Conservation (phyloP, 2,329 filamentous ascomycete genomes). For the Diplodia corticola region DNA sequence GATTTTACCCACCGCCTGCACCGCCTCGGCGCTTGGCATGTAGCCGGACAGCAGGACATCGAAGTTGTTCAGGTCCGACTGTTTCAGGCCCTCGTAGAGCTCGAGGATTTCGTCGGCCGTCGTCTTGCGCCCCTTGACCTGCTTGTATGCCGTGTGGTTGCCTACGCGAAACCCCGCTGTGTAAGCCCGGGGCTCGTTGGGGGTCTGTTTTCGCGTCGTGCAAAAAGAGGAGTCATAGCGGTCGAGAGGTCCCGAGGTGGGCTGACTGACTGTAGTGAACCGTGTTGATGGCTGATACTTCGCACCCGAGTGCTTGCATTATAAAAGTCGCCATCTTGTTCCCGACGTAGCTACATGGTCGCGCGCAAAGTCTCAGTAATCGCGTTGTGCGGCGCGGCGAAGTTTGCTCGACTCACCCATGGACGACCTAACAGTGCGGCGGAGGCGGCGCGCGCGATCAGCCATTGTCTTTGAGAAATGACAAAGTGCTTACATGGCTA, state of each 20-base stretch:
- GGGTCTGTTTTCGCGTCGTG: too few species aligned
- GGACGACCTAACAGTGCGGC: constrained; percentile 70
- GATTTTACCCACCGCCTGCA: constrained; percentile 81
- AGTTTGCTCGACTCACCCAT: constrained; percentile 59
- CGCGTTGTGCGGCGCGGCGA: neutral
- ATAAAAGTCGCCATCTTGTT: constrained; percentile 97
- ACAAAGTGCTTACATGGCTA: constrained; percentile 72
- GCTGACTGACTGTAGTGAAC: constrained; percentile 85
- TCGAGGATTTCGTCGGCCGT: constrained; percentile 80
- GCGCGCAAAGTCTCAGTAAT: constrained; percentile 28
- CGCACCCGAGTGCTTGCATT: constrained; percentile 89
- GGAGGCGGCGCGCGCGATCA: constrained; percentile 27
- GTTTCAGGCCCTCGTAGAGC: constrained; percentile 79
- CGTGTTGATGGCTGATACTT: constrained; percentile 91
- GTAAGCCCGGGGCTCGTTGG: too few species aligned
- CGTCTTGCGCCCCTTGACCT: constrained; percentile 81
- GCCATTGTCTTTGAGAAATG: constrained; percentile 25
- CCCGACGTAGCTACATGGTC: constrained; percentile 75
- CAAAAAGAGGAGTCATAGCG: neutral
- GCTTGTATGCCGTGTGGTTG: constrained; percentile 91
- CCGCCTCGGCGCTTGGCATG: constrained; percentile 80
- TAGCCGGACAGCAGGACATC: constrained; percentile 96
- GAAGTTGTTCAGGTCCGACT: constrained; percentile 83
- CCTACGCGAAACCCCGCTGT: constrained; percentile 64
- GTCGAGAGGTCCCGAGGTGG: neutral